Percentiles rank a stretch among this genome's conserved stretches.
Conservation (phyloP, 805 yeast species). For the Wickerhamomyces chaumierensis region DNA sequence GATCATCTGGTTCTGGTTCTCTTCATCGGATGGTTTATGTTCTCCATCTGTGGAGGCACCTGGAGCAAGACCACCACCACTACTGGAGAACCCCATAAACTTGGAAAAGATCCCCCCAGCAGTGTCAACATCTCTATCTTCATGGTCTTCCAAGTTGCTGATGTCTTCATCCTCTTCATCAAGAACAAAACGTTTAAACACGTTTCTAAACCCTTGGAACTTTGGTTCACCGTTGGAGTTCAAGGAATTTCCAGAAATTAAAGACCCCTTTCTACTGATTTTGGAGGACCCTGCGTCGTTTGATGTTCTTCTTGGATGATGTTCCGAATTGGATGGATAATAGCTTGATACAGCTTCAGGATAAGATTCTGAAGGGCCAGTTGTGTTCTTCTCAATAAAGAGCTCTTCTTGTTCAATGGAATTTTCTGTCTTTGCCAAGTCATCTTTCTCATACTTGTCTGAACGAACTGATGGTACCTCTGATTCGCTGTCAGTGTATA, state of each 20-base stretch:
- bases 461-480: conserved; percentile 7
- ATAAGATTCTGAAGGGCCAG: neutral
- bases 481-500: conserved; percentile 11
- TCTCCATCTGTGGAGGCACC: conserved; percentile 18
- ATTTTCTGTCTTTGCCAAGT: too few relatives aligned
- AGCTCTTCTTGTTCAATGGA: neutral
- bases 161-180: conserved; percentile 10
- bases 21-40: conserved; percentile 22
- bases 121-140: conserved; percentile 14
- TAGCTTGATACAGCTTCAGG: too few relatives aligned
- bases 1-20: conserved; percentile 19
- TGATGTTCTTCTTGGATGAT: neutral
- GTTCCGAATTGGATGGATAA: neutral
- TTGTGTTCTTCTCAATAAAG: neutral
- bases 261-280: neutral
- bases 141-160: conserved; percentile 6
- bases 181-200: conserved; percentile 8
- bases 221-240: neutral
- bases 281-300: neutral
- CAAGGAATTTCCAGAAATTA: neutral
- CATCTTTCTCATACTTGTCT: too few relatives aligned
- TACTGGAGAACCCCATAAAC: conserved; percentile 16
- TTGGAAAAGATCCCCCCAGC: conserved; percentile 19
- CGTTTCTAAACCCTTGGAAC: conserved; percentile 1
- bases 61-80: conserved; percentile 25